Evolutionary conservation across 2,329 filamentous ascomycete species (phyloP), one percentile per base, ranked within the genome.

Genomic region (Zymoseptoria ardabiliae): DNA sequence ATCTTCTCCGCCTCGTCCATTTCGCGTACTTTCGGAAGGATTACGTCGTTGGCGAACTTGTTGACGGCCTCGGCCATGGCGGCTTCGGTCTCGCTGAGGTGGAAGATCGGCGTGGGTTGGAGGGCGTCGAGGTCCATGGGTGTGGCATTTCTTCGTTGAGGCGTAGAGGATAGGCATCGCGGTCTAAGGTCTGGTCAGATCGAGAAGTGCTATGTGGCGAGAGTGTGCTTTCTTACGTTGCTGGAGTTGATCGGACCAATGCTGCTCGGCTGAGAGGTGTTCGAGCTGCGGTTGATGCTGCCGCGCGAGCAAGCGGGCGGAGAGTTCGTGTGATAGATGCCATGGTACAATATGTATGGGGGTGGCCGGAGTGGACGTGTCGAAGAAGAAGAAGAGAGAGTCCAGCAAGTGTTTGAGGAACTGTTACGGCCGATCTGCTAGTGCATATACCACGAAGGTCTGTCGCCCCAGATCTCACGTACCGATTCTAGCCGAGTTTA

Each of bases 1-100:
- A 99, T 97, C 59, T 82, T 77, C 81, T 99, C 94, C 28, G 88
- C 87, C 81, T 99, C 94, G 74, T 99, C 94, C 94, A 99, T 99
- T 19, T 96, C 92, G 59, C 94, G 89, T 10, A 90, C 92, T 75
- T 91, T 93, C 57, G 94, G 94, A 55, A 92, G 84, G 66, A 99
- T 88, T 28, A 91, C 84, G 58, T 97, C 91, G 71, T 85, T 86
- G 65, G 94, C 91, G 70, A 97, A 97, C 76, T 94, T 96, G 68
- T 85, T 85, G 4, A 99, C 93, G 1, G 89, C 83, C 59, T 99
- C 93, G 63, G 87, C 84, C 89, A 99, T 96, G 71, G 94, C 85
- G 13, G 83, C 71, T 78, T 99, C 94, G 60, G 89, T 87, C 77
- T 99, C 94, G 68, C 90, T 95, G 65, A 96, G 81, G 76, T 96